Conservation (phyloP, 2,329 filamentous ascomycete genomes). For the Pseudohalonectria lignicola region DNA sequence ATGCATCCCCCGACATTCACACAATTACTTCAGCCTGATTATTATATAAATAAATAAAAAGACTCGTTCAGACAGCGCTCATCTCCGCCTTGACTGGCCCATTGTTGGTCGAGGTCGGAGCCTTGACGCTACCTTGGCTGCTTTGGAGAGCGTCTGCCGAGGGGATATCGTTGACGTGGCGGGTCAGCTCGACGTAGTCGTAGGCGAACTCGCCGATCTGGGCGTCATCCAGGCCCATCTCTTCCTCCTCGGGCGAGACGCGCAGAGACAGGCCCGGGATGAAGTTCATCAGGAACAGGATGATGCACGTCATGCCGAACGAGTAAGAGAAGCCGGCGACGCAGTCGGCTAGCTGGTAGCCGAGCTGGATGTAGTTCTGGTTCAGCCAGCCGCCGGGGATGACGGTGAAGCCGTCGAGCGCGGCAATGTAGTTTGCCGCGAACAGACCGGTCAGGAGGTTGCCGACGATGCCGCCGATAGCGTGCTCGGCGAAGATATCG, state of each 20-base stretch:
- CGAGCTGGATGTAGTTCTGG: slow-evolving; percentile 59
- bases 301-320: slow-evolving; percentile 56
- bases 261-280: slow-evolving; percentile 61
- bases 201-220: slow-evolving; percentile 77
- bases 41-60: too few relatives aligned
- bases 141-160: slow-evolving; percentile 3
- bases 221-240: slow-evolving; percentile 60
- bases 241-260: slow-evolving; percentile 55
- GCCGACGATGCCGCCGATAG: slow-evolving; percentile 70
- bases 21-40: too few relatives aligned
- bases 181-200: slow-evolving; percentile 64
- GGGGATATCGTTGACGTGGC: slow-evolving; percentile 47
- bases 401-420: slow-evolving; percentile 55
- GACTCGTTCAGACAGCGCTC: too few relatives aligned
- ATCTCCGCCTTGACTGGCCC: too few relatives aligned
- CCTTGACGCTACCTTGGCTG: slow-evolving; percentile 11
- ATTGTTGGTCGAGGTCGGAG: too few relatives aligned
- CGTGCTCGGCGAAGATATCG: slow-evolving; percentile 87
- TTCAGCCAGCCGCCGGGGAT: slow-evolving; percentile 59
- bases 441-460: slow-evolving; percentile 72
- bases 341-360: slow-evolving; percentile 60
- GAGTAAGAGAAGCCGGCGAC: slow-evolving; percentile 54
- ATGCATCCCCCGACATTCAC: too few relatives aligned
- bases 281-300: slow-evolving; percentile 61
- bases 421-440: slow-evolving; percentile 63